Conservation (phyloP, 768 basidiomycete species). For the Asterophora parasitica region DNA sequence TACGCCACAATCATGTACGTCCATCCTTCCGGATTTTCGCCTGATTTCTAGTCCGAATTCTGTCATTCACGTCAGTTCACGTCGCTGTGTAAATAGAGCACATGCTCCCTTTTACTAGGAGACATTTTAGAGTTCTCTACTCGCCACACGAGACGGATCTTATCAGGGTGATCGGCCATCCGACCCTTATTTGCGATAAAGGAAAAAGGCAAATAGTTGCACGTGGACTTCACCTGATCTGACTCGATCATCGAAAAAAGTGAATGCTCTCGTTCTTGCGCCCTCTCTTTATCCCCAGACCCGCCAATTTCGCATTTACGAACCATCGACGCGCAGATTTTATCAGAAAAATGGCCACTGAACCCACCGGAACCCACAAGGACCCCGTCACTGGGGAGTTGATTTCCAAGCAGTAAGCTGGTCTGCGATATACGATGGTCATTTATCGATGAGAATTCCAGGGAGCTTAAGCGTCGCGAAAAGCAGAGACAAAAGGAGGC, state of each 20-base stretch:
- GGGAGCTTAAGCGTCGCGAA: conserved; percentile 91
- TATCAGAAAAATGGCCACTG: conserved; percentile 34
- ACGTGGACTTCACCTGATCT: conserved; percentile 7
- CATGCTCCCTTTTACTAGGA: too few species aligned
- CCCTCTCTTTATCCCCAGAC: conserved; percentile 15
- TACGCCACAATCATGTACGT: too few species aligned
- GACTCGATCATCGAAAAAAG: conserved; percentile 16
- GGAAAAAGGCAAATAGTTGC: conserved; percentile 2
- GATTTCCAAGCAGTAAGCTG: conserved; percentile 89
- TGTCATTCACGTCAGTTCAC: too few species aligned
- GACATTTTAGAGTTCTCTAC: too few species aligned
- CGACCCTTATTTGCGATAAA: too few species aligned
- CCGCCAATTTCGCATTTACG: conserved; percentile 9
- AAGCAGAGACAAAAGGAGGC: conserved; percentile 83
- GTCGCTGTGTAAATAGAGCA: too few species aligned
- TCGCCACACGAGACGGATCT: too few species aligned
- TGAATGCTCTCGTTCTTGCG: conserved; percentile 30
- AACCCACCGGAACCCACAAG: conserved; percentile 48
- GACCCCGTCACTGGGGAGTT: conserved; percentile 92
- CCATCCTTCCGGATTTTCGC: too few species aligned
- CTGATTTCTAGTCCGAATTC: too few species aligned
- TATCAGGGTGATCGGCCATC: too few species aligned
- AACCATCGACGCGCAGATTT: conserved; percentile 3
- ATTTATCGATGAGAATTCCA: conserved; percentile 32
- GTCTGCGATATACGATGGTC: conserved; percentile 16